phyloP scores from a whole-genome alignment of 257 asterid genomes.

The Datura wrightii region DNA sequence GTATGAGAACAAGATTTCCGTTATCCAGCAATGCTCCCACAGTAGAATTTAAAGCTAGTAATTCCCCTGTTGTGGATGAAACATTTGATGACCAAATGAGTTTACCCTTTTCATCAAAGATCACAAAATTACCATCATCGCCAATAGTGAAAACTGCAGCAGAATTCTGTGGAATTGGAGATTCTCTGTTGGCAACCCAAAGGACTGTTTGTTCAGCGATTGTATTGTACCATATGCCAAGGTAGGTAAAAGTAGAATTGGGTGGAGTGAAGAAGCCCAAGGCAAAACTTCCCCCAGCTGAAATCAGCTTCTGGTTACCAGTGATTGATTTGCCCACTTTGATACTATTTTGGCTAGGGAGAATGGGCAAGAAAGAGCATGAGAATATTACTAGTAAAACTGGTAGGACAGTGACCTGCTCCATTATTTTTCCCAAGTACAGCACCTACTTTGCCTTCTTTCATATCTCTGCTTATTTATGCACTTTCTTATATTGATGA shows the following conservation, averaged over 20 bases:
- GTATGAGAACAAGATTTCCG: not conserved
- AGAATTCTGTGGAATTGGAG: not conserved
- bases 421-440: not conserved
- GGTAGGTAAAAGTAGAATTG: constrained; percentile 1
- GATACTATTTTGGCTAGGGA: not conserved
- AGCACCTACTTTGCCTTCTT: not conserved
- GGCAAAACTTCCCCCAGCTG: constrained; percentile 25
- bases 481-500: no score
- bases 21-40: constrained; percentile 20
- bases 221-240: constrained; percentile 30
- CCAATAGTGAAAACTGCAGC: not conserved
- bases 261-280: constrained; percentile 32
- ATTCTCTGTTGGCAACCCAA: constrained; percentile 37
- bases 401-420: not conserved
- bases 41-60: not conserved
- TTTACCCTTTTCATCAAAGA: not conserved
- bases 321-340: constrained; percentile 15
- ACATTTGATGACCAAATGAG: constrained; percentile 35
- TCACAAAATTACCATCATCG: constrained; percentile 23
- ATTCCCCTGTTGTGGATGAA: not conserved
- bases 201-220: not conserved
- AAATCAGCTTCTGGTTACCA: constrained; percentile 24
- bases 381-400: not conserved
- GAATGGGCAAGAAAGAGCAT: not conserved
- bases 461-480: no score